Percentiles rank a stretch among this genome's conserved stretches.
These are phyloP conservation scores for Irpex lacteus DNA, from an alignment of 1,284 basidiomycete genomes.

Conservation along the genomic window DNA sequence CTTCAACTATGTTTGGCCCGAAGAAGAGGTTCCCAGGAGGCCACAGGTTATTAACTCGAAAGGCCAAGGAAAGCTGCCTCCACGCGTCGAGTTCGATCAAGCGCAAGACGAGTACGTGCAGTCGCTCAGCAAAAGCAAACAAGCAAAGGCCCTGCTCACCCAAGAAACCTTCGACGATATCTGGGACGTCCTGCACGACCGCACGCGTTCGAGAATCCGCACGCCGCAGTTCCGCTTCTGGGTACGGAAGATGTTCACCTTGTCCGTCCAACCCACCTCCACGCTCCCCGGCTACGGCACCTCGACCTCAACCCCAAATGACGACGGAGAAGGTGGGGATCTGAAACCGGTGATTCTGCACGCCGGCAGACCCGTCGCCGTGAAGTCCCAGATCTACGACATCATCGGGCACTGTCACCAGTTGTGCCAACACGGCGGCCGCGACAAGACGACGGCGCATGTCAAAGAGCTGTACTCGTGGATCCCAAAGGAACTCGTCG, in stretches of 20 bases:
- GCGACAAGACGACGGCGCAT: constrained; percentile 67
- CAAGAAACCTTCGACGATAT: constrained; percentile 67
- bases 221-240: constrained; percentile 63
- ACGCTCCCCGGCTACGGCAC: too few species aligned
- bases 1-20: neutral
- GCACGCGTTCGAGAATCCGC: constrained; percentile 16
- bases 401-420: constrained; percentile 71
- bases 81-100: constrained; percentile 45
- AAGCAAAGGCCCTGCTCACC: constrained; percentile 68
- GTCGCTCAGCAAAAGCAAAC: constrained; percentile 54
- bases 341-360: constrained; percentile 51
- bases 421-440: constrained; percentile 64
- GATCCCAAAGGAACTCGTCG: constrained; percentile 78
- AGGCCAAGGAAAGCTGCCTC: constrained; percentile 19
- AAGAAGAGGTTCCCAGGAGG: neutral
- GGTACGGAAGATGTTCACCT: constrained; percentile 75
- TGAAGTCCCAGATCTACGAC: constrained; percentile 74
- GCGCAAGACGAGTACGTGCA: constrained; percentile 54
- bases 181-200: constrained; percentile 54
- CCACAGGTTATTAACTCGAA: neutral
- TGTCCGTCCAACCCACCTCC: constrained; percentile 29
- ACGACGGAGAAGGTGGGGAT: constrained; percentile 16
- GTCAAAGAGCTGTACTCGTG: constrained; percentile 70
- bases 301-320: too few species aligned
- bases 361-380: constrained; percentile 65